phyloP scores from a whole-genome alignment of 2,329 filamentous ascomycete species.

The Lecanosticta acicola region DNA sequence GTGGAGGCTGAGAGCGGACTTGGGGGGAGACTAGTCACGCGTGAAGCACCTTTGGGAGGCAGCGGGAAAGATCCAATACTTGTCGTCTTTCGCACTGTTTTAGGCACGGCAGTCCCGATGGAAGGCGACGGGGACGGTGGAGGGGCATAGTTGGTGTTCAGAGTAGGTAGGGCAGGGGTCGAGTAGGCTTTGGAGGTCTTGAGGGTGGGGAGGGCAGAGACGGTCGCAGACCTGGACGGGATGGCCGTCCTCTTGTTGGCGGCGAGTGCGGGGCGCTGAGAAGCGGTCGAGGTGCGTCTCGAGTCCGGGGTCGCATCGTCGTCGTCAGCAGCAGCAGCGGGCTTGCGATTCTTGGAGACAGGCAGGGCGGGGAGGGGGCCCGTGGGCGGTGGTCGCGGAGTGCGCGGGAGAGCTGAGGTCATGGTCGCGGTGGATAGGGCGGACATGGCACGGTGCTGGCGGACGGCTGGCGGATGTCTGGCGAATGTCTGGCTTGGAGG shows the following conservation, averaged over 20 bases:
- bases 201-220: slow-evolving; percentile 50
- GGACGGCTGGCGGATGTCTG: too few relatives aligned
- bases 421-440: slow-evolving; percentile 16
- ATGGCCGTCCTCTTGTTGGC: slow-evolving; percentile 27
- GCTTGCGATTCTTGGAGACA: slow-evolving; percentile 59
- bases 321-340: slow-evolving; percentile 52
- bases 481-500: too few relatives aligned
- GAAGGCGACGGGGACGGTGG: slow-evolving; percentile 12
- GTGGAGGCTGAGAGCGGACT: slow-evolving; percentile 48
- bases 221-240: slow-evolving; percentile 36
- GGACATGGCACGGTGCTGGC: not conserved
- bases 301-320: slow-evolving; percentile 35
- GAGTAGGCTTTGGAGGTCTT: slow-evolving; percentile 41
- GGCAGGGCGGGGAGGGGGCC: slow-evolving; percentile 70
- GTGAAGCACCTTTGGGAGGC: slow-evolving; percentile 64
- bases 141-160: slow-evolving; percentile 39
- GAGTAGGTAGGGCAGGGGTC: slow-evolving; percentile 50
- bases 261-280: slow-evolving; percentile 34
- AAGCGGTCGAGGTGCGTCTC: slow-evolving; percentile 26
- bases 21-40: slow-evolving; percentile 55
- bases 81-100: slow-evolving; percentile 74
- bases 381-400: slow-evolving; percentile 61
- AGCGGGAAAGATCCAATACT: slow-evolving; percentile 94
- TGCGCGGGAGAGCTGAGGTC: slow-evolving; percentile 47
- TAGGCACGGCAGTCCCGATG: slow-evolving; percentile 34